Evolutionary conservation across 768 basidiomycete species (phyloP).

Genomic region (Suillus americanus): DNA sequence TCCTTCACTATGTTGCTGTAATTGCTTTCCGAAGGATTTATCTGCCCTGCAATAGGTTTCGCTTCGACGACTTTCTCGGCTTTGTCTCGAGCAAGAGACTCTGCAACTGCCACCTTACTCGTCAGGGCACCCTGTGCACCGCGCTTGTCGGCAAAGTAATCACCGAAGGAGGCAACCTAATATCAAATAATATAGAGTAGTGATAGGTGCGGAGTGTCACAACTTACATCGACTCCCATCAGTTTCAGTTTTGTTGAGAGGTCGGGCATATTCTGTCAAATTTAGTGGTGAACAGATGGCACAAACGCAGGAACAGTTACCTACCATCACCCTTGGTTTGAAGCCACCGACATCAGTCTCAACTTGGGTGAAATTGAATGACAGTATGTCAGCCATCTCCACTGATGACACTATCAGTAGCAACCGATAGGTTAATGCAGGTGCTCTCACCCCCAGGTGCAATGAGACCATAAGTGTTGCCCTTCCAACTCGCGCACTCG

Average conservation of each 20-base stretch:
- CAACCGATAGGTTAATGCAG: not conserved
- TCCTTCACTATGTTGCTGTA: not conserved
- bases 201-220: not conserved
- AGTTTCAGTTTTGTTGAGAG: slow-evolving; percentile 65
- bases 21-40: slow-evolving; percentile 6
- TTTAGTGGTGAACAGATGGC: slow-evolving; percentile 1
- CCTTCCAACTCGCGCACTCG: slow-evolving; percentile 71
- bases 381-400: slow-evolving; percentile 74
- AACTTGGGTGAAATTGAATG: slow-evolving; percentile 68
- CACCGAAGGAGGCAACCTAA: slow-evolving; percentile 67
- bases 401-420: slow-evolving; percentile 27
- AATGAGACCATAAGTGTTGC: slow-evolving; percentile 71
- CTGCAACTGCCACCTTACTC: slow-evolving; percentile 6
- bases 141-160: slow-evolving; percentile 64
- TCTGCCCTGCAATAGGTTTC: slow-evolving; percentile 13
- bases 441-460: slow-evolving; percentile 55
- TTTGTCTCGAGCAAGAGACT: slow-evolving; percentile 1
- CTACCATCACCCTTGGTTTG: slow-evolving; percentile 44
- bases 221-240: slow-evolving; percentile 54
- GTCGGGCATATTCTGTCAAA: slow-evolving; percentile 53
- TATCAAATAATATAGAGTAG: too few species aligned
- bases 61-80: not conserved
- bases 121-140: slow-evolving; percentile 14
- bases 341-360: slow-evolving; percentile 41
- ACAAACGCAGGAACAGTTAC: not conserved